Evolutionary conservation across 177 flowering plant species (phyloP).

Genomic region (Vitis hybrid): DNA sequence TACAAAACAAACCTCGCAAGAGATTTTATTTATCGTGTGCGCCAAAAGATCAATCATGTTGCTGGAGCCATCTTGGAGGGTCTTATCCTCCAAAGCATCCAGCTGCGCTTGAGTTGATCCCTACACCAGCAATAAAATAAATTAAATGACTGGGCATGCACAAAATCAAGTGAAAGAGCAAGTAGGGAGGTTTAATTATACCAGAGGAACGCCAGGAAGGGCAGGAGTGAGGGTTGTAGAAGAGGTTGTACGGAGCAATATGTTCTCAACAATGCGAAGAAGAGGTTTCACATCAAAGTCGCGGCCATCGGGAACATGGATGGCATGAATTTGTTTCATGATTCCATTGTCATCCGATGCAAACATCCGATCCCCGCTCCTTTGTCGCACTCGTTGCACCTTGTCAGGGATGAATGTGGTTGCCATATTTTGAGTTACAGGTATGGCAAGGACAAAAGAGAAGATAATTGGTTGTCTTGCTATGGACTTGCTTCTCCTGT

Average conservation of each 20-base stretch:
- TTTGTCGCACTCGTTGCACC: slow-evolving; percentile 9
- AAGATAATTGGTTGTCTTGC: background rate
- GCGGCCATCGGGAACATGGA: slow-evolving; percentile 64
- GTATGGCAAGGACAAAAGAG: background rate
- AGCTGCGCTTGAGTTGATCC: slow-evolving; percentile 25
- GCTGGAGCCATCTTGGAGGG: slow-evolving; percentile 22
- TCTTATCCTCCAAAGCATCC: slow-evolving; percentile 48
- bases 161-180: background rate
- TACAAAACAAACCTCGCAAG: slow-evolving; percentile 58
- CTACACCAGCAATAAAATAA: slow-evolving; percentile 22
- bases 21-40: slow-evolving; percentile 47
- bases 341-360: slow-evolving; percentile 63
- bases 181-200: background rate
- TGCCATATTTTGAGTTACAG: slow-evolving; percentile 2
- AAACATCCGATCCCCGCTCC: slow-evolving; percentile 46
- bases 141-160: too few relatives aligned
- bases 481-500: background rate
- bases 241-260: slow-evolving; percentile 34
- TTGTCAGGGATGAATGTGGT: slow-evolving; percentile 6
- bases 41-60: slow-evolving; percentile 61
- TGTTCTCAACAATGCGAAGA: slow-evolving; percentile 51
- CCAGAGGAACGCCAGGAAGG: slow-evolving; percentile 27
- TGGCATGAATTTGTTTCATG: slow-evolving; percentile 58
- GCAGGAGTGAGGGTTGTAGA: slow-evolving; percentile 16
- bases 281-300: slow-evolving; percentile 48